These are phyloP conservation scores for Actinomortierella wolfii DNA, from an alignment of 371 early-diverging fungal genomes.

Conservation along the genomic window DNA sequence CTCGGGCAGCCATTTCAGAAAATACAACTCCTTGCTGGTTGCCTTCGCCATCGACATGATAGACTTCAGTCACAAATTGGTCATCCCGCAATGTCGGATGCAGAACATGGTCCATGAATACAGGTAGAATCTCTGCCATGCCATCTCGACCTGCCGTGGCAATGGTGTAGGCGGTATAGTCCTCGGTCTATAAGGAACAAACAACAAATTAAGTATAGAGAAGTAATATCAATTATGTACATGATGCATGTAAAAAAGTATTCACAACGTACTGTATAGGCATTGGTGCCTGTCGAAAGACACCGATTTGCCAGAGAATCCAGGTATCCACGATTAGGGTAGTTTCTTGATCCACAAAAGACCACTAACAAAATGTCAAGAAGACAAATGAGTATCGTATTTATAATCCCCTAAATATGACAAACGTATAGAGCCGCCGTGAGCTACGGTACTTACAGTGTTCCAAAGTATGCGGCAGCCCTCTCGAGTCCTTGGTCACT, in stretches of 20 bases:
- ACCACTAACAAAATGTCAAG: constrained; percentile 52
- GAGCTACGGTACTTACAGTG: constrained; percentile 45
- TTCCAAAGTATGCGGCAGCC: constrained; percentile 82
- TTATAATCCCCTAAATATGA: background rate
- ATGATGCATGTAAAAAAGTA: too few species aligned
- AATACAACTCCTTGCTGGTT: constrained; percentile 81
- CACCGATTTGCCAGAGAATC: constrained; percentile 73
- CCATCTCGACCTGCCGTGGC: constrained; percentile 66
- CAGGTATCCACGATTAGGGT: constrained; percentile 71
- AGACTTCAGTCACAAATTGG: constrained; percentile 74
- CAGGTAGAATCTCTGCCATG: constrained; percentile 59
- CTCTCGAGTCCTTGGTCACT: constrained; percentile 57
- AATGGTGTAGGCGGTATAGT: constrained; percentile 76
- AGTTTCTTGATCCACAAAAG: constrained; percentile 71
- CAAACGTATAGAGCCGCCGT: background rate
- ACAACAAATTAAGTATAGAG: too few species aligned
- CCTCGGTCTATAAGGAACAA: constrained; percentile 31
- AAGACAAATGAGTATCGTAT: constrained; percentile 6
- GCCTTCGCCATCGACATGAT: constrained; percentile 68
- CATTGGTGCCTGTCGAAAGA: constrained; percentile 77
- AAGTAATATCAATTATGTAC: too few species aligned
- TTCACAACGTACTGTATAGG: constrained; percentile 51
- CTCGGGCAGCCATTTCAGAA: constrained; percentile 79
- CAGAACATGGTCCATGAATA: constrained; percentile 78
- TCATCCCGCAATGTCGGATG: constrained; percentile 67